A percentile compares a stretch with the other conserved stretches of the same genome.
Conservation (phyloP, 2,329 filamentous ascomycete genomes). For the Monosporascus cannonballus region DNA sequence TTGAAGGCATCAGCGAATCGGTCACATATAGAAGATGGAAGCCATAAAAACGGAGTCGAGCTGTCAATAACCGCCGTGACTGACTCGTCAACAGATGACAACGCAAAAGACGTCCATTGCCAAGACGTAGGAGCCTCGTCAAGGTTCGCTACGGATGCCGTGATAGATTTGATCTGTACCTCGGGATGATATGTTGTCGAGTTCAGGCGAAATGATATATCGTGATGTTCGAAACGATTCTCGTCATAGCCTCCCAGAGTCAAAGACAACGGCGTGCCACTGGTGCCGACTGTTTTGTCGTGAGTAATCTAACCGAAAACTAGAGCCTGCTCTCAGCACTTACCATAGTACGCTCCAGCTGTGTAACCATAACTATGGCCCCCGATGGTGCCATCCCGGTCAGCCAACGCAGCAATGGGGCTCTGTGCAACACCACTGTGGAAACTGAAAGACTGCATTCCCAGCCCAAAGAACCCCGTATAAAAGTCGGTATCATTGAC, state of each 20-base stretch:
- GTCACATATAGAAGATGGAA: constrained; percentile 55
- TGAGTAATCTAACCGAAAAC: constrained; percentile 12
- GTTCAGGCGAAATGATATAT: constrained; percentile 52
- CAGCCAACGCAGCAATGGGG: constrained; percentile 51
- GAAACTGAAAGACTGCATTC: constrained; percentile 49
- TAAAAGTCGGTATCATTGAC: constrained; percentile 52
- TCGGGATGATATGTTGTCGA: constrained; percentile 50
- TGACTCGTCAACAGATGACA: constrained; percentile 41
- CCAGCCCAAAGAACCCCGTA: constrained; percentile 50
- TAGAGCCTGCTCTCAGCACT: constrained; percentile 19
- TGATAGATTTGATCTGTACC: constrained; percentile 54
- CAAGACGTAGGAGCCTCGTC: constrained; percentile 31
- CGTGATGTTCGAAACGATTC: constrained; percentile 54
- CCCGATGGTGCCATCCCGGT: constrained; percentile 54
- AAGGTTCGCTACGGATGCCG: constrained; percentile 29
- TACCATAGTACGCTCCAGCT: constrained; percentile 67
- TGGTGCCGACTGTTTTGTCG: constrained; percentile 25
- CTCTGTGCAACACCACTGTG: constrained; percentile 41
- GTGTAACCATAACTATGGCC: constrained; percentile 73
- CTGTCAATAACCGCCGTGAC: constrained; percentile 55
- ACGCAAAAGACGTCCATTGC: constrained; percentile 28
- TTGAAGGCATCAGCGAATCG: constrained; percentile 59
- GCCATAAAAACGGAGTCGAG: constrained; percentile 58
- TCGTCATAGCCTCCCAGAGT: constrained; percentile 67
- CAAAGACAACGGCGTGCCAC: constrained; percentile 47